These are phyloP conservation scores for Diaporthe sp. DNA, from an alignment of 2,329 filamentous ascomycete genomes.

Conservation along the genomic window DNA sequence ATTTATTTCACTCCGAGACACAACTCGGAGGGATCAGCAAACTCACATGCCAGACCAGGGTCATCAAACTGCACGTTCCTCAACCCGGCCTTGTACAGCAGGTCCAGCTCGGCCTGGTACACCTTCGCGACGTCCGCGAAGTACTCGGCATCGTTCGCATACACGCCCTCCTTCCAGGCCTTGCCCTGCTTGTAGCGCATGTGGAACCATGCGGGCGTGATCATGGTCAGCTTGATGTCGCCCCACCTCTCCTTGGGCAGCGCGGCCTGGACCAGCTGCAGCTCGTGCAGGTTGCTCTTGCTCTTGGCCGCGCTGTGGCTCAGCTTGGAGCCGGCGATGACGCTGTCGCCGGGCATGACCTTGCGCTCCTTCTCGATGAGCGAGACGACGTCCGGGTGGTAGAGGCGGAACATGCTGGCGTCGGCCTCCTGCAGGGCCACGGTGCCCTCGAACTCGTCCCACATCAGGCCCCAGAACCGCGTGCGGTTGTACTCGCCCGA, in stretches of 20 bases:
- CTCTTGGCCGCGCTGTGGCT: slow-evolving; percentile 57
- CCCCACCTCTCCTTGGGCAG: slow-evolving; percentile 63
- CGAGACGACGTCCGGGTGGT: slow-evolving; percentile 68
- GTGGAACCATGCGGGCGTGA: slow-evolving; percentile 69
- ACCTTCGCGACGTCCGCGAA: slow-evolving; percentile 76
- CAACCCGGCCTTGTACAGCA: slow-evolving; percentile 73
- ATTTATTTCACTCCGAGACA: neutral
- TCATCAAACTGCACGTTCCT: slow-evolving; percentile 79
- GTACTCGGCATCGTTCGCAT: slow-evolving; percentile 71
- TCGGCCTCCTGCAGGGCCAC: slow-evolving; percentile 64
- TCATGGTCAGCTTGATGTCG: slow-evolving; percentile 68
- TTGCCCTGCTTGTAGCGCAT: slow-evolving; percentile 68
- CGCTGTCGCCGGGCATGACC: slow-evolving; percentile 70
- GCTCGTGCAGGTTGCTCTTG: slow-evolving; percentile 64
- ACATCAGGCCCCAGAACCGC: slow-evolving; percentile 67
- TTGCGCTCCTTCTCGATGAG: slow-evolving; percentile 66
- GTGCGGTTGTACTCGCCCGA: slow-evolving; percentile 78
- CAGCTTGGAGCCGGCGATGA: slow-evolving; percentile 65
- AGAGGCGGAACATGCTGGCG: slow-evolving; percentile 66
- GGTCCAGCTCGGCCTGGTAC: slow-evolving; percentile 73
- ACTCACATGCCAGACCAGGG: slow-evolving; percentile 76
- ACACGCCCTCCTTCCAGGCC: slow-evolving; percentile 70
- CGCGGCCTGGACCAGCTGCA: slow-evolving; percentile 61
- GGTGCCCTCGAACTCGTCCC: slow-evolving; percentile 67
- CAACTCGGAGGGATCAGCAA: neutral